These are phyloP conservation scores for Medicago ruthenica DNA, from an alignment of 306 rosid species.

Conservation along the genomic window DNA sequence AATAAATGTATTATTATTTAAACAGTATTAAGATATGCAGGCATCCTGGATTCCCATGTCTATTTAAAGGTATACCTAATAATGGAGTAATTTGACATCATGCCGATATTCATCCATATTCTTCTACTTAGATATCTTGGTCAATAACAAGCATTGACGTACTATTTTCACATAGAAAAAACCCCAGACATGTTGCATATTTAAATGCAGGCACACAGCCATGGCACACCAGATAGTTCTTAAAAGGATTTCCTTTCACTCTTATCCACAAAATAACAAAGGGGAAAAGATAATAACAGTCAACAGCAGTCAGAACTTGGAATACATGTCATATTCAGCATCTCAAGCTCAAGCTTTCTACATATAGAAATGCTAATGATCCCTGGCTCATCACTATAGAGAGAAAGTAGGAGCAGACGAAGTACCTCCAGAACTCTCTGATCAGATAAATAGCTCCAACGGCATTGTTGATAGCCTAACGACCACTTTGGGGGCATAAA, in stretches of 20 bases:
- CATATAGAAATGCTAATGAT: slow-evolving; percentile 32
- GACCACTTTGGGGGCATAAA: slow-evolving; percentile 98
- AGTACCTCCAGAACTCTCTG: slow-evolving; percentile 79
- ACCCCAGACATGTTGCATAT: slow-evolving; percentile 1
- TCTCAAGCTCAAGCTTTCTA: slow-evolving; percentile 22
- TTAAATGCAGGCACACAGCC: neutral
- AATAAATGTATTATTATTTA: slow-evolving; percentile 20
- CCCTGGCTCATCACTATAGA: slow-evolving; percentile 12
- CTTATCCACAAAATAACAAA: slow-evolving; percentile 13
- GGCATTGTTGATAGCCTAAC: slow-evolving; percentile 94
- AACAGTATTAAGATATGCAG: neutral
- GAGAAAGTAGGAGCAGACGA: slow-evolving; percentile 24
- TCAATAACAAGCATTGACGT: slow-evolving; percentile 9
- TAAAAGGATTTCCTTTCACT: slow-evolving; percentile 8
- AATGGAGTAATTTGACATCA: slow-evolving; percentile 12
- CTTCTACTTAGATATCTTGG: slow-evolving; percentile 29
- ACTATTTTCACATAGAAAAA: neutral
- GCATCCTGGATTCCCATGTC: slow-evolving; percentile 21
- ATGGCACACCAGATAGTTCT: slow-evolving; percentile 6
- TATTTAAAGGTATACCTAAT: slow-evolving; percentile 12
- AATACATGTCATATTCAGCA: slow-evolving; percentile 36
- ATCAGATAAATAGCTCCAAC: slow-evolving; percentile 81
- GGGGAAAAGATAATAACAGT: neutral
- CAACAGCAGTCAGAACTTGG: slow-evolving; percentile 17
- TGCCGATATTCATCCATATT: slow-evolving; percentile 4